Conservation (phyloP, 2,329 filamentous ascomycete genomes). For the Allantophomopsis cytisporea region DNA sequence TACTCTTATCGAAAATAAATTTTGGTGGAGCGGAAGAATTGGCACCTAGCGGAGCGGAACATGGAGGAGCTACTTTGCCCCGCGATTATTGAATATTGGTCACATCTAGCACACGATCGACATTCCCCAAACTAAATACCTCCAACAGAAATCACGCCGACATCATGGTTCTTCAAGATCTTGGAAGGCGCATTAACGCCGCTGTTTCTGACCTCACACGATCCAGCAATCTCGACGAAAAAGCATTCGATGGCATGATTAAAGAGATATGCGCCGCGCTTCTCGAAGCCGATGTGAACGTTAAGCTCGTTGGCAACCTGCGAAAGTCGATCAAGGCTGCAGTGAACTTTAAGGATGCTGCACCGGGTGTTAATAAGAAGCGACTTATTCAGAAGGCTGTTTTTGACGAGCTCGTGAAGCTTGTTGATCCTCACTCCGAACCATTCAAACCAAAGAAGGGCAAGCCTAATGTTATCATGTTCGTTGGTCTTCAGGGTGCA, state of each 20-base stretch:
- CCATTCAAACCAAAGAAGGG: slow-evolving; percentile 96
- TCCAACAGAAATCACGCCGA: too few relatives aligned
- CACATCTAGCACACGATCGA: too few relatives aligned
- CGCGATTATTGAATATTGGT: not conserved
- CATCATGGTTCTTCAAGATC: slow-evolving; percentile 94
- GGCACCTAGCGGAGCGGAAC: not conserved
- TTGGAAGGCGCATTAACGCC: slow-evolving; percentile 95
- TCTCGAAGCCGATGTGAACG: slow-evolving; percentile 93
- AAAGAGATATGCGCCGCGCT: slow-evolving; percentile 96
- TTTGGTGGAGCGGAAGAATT: not conserved
- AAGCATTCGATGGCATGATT: slow-evolving; percentile 97
- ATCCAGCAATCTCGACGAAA: slow-evolving; percentile 89
- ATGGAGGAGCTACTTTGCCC: not conserved
- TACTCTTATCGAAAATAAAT: not conserved
- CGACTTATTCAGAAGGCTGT: slow-evolving; percentile 95
- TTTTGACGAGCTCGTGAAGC: slow-evolving; percentile 89
- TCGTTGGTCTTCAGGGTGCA: slow-evolving; percentile 92
- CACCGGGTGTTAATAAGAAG: slow-evolving; percentile 92
- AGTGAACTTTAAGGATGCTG: slow-evolving; percentile 91
- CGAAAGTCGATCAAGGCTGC: slow-evolving; percentile 83
- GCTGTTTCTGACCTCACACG: slow-evolving; percentile 88
- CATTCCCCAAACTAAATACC: too few relatives aligned
- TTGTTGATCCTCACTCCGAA: slow-evolving; percentile 91
- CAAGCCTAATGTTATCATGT: slow-evolving; percentile 96
- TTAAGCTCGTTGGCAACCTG: slow-evolving; percentile 79